Evolutionary conservation across 768 basidiomycete species (phyloP), one percentile per base, ranked within the genome.

Genomic region (Pleurotus platypus): DNA sequence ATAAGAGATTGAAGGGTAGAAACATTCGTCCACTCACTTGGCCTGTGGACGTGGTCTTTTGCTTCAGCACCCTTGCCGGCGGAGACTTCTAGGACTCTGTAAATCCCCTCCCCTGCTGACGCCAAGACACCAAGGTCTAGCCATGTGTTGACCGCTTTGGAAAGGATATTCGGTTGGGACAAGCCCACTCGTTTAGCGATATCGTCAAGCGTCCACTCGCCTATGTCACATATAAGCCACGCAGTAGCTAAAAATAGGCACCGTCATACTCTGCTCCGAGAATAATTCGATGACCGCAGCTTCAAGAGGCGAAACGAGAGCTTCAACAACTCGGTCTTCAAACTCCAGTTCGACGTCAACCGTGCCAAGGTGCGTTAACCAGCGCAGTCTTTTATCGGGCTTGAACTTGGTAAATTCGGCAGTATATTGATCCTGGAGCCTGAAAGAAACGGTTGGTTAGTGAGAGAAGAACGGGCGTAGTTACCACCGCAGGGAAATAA

Each of bases 211-310:
- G 78, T 76, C 93, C 90, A 93, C 1, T 77, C 70, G 61, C 81
- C 89, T 92, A 55, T n/a, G 35, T 24, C 40, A 49, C n/a, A 43
- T 20, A 9, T 35, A 8, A 35, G 30, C 30, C 30, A 35, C 30
- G 8, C 8, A 3, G 8, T 35, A 35, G 8, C 30, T 9, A 9
- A 11, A 30, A 9, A 35, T 11, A 9, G 8, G 30, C 7, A 35
- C 7, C 3, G 5, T 27, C 7, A 20, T 27, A 86, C 92, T 75
- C 69, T 86, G 82, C 57, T 85, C 76, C 0, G 85, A 86, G 66
- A 98, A 97, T 2, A 92, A 75, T 63, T 95, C 93, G 49, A 95
- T 85, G 58, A 96, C 83, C 1, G 92, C 89, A 7, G 96, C 97
- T 67, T 98, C 95, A 16, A 98, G 70, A 0, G 94, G 92, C 1